Percentiles rank a stretch among this genome's conserved stretches.
These are phyloP conservation scores for Cyclanthera cordifolia DNA, from an alignment of 306 rosid species.

Conservation along the genomic window DNA sequence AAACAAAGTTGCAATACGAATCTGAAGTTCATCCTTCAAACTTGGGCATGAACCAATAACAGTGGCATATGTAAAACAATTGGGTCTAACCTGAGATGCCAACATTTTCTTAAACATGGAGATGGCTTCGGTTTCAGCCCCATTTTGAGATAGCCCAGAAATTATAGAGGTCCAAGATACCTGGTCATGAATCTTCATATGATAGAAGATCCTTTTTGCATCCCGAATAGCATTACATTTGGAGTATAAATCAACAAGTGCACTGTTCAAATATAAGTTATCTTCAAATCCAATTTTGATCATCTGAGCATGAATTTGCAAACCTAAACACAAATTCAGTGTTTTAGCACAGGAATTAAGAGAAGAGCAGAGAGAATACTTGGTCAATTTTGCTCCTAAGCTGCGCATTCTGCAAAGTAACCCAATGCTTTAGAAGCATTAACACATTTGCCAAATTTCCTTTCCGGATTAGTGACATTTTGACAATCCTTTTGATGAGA, in stretches of 20 bases:
- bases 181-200: conserved; percentile 41
- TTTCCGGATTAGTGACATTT: neutral
- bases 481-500: neutral
- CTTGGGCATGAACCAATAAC: conserved; percentile 42
- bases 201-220: conserved; percentile 37
- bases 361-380: conserved; percentile 32
- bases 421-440: conserved; percentile 3
- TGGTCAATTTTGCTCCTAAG: conserved; percentile 19
- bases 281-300: conserved; percentile 34
- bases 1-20: conserved; percentile 23
- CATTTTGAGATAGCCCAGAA: conserved; percentile 38
- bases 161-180: conserved; percentile 66
- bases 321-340: conserved; percentile 28
- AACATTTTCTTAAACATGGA: conserved; percentile 44
- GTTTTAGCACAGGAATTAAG: conserved; percentile 46
- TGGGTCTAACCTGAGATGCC: conserved; percentile 33
- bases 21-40: conserved; percentile 20
- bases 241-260: conserved; percentile 46
- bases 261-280: conserved; percentile 35
- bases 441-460: neutral
- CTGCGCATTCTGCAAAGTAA: conserved; percentile 15
- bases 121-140: conserved; percentile 32
- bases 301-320: conserved; percentile 38
- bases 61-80: conserved; percentile 45
- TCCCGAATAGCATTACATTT: conserved; percentile 36